Evolutionary conservation across 2,329 filamentous ascomycete species (phyloP), one percentile per base, ranked within the genome.

Genomic region (Cyphellophora attinorum): DNA sequence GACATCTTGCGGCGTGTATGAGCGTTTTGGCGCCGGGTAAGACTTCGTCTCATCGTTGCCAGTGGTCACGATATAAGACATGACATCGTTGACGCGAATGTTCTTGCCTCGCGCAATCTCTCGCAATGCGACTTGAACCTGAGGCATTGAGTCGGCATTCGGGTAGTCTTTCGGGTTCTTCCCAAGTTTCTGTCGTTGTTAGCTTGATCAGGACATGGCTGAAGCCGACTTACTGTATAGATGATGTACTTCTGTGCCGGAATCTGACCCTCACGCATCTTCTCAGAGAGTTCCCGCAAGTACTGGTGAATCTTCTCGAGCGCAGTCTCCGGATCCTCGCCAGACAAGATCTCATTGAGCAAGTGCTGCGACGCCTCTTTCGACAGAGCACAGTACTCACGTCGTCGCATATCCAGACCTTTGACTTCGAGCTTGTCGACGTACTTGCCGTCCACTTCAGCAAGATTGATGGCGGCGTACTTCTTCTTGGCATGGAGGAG

Each of bases 401-500:
- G 81, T 52, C 91, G 78, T 62, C 81, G 85, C 91, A 98, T 98
- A 54, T 98, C 91, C 31, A 98, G 73, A 66, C 91, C 91, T 62
- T 98, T 98, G 54, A 98, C 84, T 58, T 98, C 91, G 60, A 98
- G 81, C 63, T 93, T 89, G 57, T 96, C 89, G 29, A 89, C 70
- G 53, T 80, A 93, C 56, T 89, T 93, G 49, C 86, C 88, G 51
- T 93, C 82, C 14, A 83, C 71, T 51, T 95, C 84, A 5, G 91
- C 76, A 57, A 96, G 76, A 56, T 93, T 96, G 59, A 98, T 83
- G 27, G 91, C 91, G 6, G 91, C 91, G 59, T 98, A 98, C 68
- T 98, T 98, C 70, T 98, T 98, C 72, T 98, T 98, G 18, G 91
- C 89, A 54, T 96, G 91, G 11, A 98, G 70, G 25, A 98, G 65